Conservation (phyloP, 192 early-diverging fungal species). For the Backusella luteola region DNA sequence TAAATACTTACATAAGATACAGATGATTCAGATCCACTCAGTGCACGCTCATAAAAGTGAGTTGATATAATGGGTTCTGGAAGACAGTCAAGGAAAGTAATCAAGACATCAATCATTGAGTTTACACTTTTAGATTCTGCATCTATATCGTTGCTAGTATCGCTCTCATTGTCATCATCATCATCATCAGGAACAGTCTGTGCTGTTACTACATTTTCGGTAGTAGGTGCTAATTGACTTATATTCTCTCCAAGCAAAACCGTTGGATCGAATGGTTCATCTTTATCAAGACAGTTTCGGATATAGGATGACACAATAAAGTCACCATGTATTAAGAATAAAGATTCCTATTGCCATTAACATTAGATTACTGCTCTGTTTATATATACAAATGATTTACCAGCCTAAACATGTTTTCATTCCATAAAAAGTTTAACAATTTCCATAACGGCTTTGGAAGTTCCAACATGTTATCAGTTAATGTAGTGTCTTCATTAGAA, state of each 20-base stretch:
- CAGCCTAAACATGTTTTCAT: constrained; percentile 54
- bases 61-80: constrained; percentile 72
- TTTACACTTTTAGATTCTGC: constrained; percentile 58
- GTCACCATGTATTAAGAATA: constrained; percentile 69
- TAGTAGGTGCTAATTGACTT: not conserved
- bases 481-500: not conserved
- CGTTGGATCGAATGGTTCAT: constrained; percentile 60
- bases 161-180: not conserved
- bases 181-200: not conserved
- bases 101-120: constrained; percentile 67
- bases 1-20: constrained; percentile 22
- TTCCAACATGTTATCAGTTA: not conserved
- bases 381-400: constrained; percentile 36
- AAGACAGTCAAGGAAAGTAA: constrained; percentile 71
- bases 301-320: constrained; percentile 60
- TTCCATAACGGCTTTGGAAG: constrained; percentile 48
- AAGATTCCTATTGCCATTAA: constrained; percentile 48
- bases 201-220: not conserved
- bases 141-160: not conserved
- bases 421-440: constrained; percentile 69
- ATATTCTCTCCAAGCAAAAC: constrained; percentile 31
- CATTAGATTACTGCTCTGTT: constrained; percentile 20
- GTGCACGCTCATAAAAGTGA: constrained; percentile 59
- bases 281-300: constrained; percentile 79
- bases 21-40: constrained; percentile 53